Evolutionary conservation across 805 yeast species (phyloP), one percentile per base, ranked within the genome.

Genomic region (Candida lessepsii): DNA sequence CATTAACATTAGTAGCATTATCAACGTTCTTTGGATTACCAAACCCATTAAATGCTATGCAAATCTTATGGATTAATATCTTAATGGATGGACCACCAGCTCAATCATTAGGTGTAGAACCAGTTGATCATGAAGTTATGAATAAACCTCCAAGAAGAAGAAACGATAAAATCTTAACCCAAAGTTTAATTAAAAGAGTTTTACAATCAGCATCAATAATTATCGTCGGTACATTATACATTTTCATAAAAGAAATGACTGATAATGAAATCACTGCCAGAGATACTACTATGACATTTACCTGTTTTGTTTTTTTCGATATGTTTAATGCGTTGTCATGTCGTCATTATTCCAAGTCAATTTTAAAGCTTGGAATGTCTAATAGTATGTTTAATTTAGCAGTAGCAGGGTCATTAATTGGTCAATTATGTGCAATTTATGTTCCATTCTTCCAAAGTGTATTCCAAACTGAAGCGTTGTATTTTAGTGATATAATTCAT

Each of bases 71-170:
- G 97, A 91, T 91, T 60, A 91, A 91, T 60, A 93, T 91, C 47
- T 73, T 91, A 42, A 91, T 91, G 99, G 99, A 91, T 67, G 99
- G 99, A 1, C 99, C 99, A 9, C 99, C 99, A 3, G 98, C 98
- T 1, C 99, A 91, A 67, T 86, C 96, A 0, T 70, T 91, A 31
- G 99, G 99, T 44, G 98, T 93, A 23, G 99, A 91, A 65, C 95
- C 96, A 1, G 98, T 91, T 10, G 98, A 91, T 57, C 89, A 85
- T 46, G 95, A 85, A 59, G 96, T 91, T 27, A 90, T 91, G 97
- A 80, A 76, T 47, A 86, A 84, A 58, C 97, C 98, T n/a, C 99
- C 99, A 39, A 81, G 99, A 65, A 75, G 80, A 38, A 81, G 97
- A 58, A 72, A 78, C 41, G 98, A 91, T 47, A 82, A 82, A 54